phyloP scores from a whole-genome alignment of 202 grass and related monocot species.

The Brachypodium distachyon region DNA sequence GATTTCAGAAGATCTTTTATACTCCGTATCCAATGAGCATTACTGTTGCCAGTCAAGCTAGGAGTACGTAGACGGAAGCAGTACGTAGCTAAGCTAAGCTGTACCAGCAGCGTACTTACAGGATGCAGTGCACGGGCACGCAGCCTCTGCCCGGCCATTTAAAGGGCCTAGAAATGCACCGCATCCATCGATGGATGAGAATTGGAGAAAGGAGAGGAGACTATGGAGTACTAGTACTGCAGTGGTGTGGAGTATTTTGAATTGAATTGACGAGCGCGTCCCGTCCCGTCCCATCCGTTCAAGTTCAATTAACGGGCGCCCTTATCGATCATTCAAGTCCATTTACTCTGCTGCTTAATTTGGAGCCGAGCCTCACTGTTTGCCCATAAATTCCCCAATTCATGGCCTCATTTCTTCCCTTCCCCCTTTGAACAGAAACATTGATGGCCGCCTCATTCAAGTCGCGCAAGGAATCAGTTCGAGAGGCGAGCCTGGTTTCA shows the following conservation, averaged over 20 bases:
- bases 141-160: background rate
- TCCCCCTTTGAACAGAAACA: background rate
- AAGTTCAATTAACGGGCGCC: slow-evolving; percentile 29
- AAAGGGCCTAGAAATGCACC: background rate
- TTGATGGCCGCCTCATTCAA: background rate
- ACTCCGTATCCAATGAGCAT: too few species aligned
- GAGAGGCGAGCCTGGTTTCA: background rate
- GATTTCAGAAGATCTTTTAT: too few species aligned
- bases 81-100: background rate
- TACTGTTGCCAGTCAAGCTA: background rate
- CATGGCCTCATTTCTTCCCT: slow-evolving; percentile 44
- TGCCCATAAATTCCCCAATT: slow-evolving; percentile 55
- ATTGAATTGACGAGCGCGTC: slow-evolving; percentile 7
- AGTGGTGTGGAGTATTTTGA: background rate
- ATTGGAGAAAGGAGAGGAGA: too few species aligned
- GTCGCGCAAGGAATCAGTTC: background rate
- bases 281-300: too few species aligned
- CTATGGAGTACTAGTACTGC: background rate
- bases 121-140: slow-evolving; percentile 6
- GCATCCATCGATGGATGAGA: background rate
- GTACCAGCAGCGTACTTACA: background rate
- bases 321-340: slow-evolving; percentile 44
- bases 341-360: slow-evolving; percentile 58
- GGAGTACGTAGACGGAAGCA: background rate
- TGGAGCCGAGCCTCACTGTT: slow-evolving; percentile 34